Percentiles rank a stretch among this genome's conserved stretches.
These are phyloP conservation scores for Cryphonectria parasitica DNA, from an alignment of 2,329 filamentous ascomycete species.

Conservation along the genomic window DNA sequence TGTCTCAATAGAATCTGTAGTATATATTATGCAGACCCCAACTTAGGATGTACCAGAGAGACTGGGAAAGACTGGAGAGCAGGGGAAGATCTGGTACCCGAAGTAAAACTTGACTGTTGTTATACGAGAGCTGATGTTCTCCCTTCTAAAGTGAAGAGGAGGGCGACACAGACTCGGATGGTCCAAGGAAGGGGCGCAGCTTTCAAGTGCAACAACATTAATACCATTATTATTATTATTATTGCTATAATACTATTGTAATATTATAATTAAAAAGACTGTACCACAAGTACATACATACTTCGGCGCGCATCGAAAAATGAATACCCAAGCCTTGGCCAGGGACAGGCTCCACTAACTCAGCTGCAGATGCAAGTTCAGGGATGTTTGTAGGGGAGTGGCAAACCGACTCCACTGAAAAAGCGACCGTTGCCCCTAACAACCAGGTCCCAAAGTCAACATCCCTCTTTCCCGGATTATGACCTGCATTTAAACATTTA, in stretches of 20 bases:
- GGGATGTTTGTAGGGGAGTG: constrained; percentile 2
- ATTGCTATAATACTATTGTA: no score
- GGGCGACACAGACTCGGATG: not conserved
- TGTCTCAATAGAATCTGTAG: not conserved
- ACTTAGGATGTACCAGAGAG: not conserved
- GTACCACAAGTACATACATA: no score
- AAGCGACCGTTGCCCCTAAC: constrained; percentile 26
- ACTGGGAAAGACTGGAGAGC: not conserved
- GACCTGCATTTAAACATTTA: constrained; percentile 5
- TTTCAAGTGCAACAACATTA: not conserved
- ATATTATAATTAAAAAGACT: no score
- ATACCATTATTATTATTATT: not conserved
- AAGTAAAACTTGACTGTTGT: no score
- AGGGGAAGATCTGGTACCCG: no score
- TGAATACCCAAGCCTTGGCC: not conserved
- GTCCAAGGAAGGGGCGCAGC: not conserved
- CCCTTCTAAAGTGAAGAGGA: not conserved
- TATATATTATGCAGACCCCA: not conserved
- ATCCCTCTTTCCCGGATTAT: not conserved
- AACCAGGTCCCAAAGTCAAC: constrained; percentile 23
- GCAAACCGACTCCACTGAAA: constrained; percentile 9
- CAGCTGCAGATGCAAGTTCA: not conserved
- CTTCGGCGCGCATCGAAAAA: no score
- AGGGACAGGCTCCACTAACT: not conserved
- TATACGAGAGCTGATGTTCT: no score